Conservation (phyloP, 352 stramenopile genomes). For the Phytophthora kernoviae region DNA sequence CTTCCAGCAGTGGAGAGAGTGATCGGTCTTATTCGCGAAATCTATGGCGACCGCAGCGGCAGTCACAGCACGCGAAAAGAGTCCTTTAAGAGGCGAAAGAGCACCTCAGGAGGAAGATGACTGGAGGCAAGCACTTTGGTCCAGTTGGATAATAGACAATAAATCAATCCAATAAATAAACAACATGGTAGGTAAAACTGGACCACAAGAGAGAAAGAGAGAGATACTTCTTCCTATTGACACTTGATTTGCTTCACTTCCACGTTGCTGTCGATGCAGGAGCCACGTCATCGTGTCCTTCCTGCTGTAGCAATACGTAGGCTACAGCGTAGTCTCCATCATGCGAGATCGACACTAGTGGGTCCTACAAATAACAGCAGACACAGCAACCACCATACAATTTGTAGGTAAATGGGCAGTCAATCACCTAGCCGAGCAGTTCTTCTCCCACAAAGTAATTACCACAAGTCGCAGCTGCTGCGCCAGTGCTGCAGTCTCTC, state of each 20-base stretch:
- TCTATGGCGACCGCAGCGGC: slow-evolving; percentile 63
- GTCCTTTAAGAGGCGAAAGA: slow-evolving; percentile 38
- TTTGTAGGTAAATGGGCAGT: no score
- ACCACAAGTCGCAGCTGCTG: slow-evolving; percentile 62
- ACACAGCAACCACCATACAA: slow-evolving; percentile 13
- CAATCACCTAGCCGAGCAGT: no score
- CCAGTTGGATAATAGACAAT: slow-evolving; percentile 6
- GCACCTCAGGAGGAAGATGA: slow-evolving; percentile 7
- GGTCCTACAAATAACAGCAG: slow-evolving; percentile 36
- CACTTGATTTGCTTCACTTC: no score
- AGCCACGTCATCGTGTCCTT: slow-evolving; percentile 8
- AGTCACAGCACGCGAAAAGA: slow-evolving; percentile 44
- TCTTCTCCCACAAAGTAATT: no score
- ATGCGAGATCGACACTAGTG: slow-evolving; percentile 79
- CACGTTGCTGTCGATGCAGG: no score
- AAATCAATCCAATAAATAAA: slow-evolving; percentile 12
- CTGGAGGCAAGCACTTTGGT: slow-evolving; percentile 2
- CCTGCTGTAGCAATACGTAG: slow-evolving; percentile 76
- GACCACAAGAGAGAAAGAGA: neutral
- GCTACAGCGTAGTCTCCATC: slow-evolving; percentile 84
- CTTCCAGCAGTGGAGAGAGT: slow-evolving; percentile 64
- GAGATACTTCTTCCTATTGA: neutral
- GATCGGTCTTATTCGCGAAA: slow-evolving; percentile 59
- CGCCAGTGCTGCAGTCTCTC: slow-evolving; percentile 58
- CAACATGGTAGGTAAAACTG: slow-evolving; percentile 2